Conservation (phyloP, 257 asterid genomes). For the Solanum bulbocastanum region DNA sequence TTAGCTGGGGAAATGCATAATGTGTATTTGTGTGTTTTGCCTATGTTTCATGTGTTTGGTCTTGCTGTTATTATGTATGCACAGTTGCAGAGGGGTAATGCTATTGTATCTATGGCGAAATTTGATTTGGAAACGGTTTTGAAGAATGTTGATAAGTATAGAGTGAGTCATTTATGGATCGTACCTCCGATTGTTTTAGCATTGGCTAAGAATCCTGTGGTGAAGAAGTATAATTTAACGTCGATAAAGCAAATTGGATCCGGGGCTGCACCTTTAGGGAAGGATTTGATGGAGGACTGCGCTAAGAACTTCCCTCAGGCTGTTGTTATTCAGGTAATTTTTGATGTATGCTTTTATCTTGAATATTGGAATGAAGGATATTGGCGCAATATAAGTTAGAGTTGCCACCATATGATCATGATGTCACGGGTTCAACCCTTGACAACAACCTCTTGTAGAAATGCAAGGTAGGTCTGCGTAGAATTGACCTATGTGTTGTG, state of each 20-base stretch:
- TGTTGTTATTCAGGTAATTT: conserved; percentile 50
- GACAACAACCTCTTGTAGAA: background rate
- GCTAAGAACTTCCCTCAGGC: conserved; percentile 81
- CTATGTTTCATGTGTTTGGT: conserved; percentile 96
- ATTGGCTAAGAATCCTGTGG: conserved; percentile 49
- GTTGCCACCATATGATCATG: background rate
- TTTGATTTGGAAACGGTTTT: conserved; percentile 59
- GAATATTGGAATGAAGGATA: background rate
- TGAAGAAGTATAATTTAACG: conserved; percentile 47
- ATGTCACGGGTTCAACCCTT: background rate
- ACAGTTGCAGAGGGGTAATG: conserved; percentile 79
- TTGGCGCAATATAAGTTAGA: background rate
- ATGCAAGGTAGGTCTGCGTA: background rate
- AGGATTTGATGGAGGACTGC: conserved; percentile 83
- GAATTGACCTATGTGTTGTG: background rate
- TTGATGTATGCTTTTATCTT: background rate
- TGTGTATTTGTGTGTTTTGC: conserved; percentile 54
- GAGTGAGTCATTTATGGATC: conserved; percentile 64
- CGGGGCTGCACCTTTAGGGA: conserved; percentile 94
- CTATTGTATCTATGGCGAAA: conserved; percentile 58
- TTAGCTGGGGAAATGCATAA: conserved; percentile 44
- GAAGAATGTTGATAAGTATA: conserved; percentile 51
- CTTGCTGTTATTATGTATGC: conserved; percentile 56
- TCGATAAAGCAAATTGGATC: conserved; percentile 72
- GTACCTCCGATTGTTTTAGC: conserved; percentile 88